phyloP scores from a whole-genome alignment of 2,329 filamentous ascomycete species.

The Hypoxylon sp. region DNA sequence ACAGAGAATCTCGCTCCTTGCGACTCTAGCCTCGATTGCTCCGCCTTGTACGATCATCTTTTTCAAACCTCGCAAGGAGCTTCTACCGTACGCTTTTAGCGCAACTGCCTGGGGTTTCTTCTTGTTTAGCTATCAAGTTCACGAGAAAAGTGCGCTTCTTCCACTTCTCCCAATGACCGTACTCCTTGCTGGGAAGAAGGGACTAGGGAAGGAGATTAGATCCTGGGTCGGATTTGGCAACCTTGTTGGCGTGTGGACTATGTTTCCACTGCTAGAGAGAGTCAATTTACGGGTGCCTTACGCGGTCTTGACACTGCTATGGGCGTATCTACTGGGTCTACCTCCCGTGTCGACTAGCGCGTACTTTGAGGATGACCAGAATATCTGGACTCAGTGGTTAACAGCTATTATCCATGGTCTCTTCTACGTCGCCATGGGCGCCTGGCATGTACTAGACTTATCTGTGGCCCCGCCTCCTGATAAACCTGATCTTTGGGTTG shows the following conservation, averaged over 20 bases:
- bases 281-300: conserved; percentile 91
- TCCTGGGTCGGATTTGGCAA: conserved; percentile 98
- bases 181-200: conserved; percentile 82
- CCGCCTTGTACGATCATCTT: conserved; percentile 86
- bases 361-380: conserved; percentile 71
- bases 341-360: conserved; percentile 81
- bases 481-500: conserved; percentile 96
- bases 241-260: conserved; percentile 88
- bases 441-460: conserved; percentile 84
- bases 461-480: conserved; percentile 76
- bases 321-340: conserved; percentile 91
- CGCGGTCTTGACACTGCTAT: conserved; percentile 84
- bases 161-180: conserved; percentile 95
- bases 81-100: conserved; percentile 85
- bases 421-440: conserved; percentile 83
- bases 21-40: conserved; percentile 82
- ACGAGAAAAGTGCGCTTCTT: conserved; percentile 96
- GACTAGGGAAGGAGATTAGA: conserved; percentile 80
- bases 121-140: conserved; percentile 96
- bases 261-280: conserved; percentile 90
- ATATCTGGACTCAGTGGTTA: conserved; percentile 66
- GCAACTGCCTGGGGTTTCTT: conserved; percentile 97
- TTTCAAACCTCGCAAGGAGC: conserved; percentile 79
- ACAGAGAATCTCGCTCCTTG: conserved; percentile 80
- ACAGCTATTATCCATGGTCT: conserved; percentile 78